Conservation (phyloP, 1,139 yeast genomes). For the Geotrichum candidum region DNA sequence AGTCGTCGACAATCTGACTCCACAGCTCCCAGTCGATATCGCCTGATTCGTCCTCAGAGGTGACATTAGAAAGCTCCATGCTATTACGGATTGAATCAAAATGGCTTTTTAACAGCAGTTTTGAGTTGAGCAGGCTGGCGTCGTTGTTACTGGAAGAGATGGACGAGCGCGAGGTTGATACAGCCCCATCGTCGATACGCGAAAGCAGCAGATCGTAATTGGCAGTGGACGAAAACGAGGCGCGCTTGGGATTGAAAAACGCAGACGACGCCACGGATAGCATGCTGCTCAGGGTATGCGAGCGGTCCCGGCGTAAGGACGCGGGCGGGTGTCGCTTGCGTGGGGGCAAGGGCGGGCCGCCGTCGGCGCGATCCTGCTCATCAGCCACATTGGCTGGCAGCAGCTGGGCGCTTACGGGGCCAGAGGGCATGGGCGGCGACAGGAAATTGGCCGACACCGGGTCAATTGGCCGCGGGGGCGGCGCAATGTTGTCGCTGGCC, state of each 20-base stretch:
- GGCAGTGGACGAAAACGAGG: constrained; percentile 26
- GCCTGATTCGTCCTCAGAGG: constrained; percentile 21
- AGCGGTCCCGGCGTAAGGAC: constrained; percentile 30
- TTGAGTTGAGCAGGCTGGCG: not conserved
- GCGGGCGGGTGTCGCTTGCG: constrained; percentile 26
- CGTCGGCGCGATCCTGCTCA: not conserved
- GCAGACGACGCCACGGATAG: constrained; percentile 32
- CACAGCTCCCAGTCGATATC: constrained; percentile 56
- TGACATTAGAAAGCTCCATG: not conserved
- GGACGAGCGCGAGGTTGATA: not conserved
- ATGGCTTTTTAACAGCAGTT: constrained; percentile 25
- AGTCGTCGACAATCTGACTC: constrained; percentile 74
- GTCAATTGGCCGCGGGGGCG: not conserved
- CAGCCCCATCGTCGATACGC: constrained; percentile 38
- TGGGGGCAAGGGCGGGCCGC: constrained; percentile 8
- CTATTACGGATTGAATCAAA: constrained; percentile 41
- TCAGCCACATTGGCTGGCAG: not conserved
- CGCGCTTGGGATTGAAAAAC: constrained; percentile 32
- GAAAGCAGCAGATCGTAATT: constrained; percentile 45
- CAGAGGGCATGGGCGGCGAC: not conserved
- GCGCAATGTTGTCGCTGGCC: not conserved
- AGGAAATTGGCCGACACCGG: not conserved
- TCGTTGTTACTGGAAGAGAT: not conserved
- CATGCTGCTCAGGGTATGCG: constrained; percentile 36
- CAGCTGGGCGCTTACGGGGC: not conserved